These are phyloP conservation scores for Colletotrichum coccodes DNA, from an alignment of 2,329 filamentous ascomycete genomes.

Conservation along the genomic window DNA sequence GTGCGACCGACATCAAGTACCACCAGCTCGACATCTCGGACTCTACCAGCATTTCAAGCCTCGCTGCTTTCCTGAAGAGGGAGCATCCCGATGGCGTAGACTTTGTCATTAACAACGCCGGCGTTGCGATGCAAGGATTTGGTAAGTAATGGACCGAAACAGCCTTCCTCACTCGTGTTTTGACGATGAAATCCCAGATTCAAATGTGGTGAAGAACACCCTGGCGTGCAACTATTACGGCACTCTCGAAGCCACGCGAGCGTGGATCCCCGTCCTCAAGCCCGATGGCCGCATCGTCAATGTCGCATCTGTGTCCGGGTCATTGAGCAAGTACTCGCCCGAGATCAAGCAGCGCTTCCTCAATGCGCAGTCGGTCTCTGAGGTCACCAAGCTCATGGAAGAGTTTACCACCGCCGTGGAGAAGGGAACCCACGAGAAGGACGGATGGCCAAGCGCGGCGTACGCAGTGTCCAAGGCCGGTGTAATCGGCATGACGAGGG, in stretches of 20 bases:
- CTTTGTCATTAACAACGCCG: conserved; percentile 65
- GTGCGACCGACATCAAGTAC: conserved; percentile 57
- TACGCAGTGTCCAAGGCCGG: conserved; percentile 60
- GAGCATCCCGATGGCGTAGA: conserved; percentile 60
- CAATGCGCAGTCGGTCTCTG: conserved; percentile 47
- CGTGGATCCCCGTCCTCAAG: conserved; percentile 57
- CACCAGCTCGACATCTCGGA: conserved; percentile 59
- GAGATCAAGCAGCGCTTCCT: conserved; percentile 54
- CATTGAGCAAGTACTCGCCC: conserved; percentile 57
- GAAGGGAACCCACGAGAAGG: conserved; percentile 54
- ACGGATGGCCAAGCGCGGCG: conserved; percentile 59
- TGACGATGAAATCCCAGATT: not conserved
- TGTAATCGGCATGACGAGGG: conserved; percentile 51
- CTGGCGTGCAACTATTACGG: conserved; percentile 63
- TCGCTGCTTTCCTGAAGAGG: conserved; percentile 52
- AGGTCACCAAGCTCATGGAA: conserved; percentile 59
- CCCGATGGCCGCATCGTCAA: conserved; percentile 58
- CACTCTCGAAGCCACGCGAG: conserved; percentile 55
- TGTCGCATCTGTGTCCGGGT: conserved; percentile 55
- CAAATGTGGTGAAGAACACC: conserved; percentile 57
- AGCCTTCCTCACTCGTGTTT: not conserved
- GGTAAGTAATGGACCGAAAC: conserved; percentile 37
- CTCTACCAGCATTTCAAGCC: conserved; percentile 51
- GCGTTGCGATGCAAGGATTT: conserved; percentile 57
- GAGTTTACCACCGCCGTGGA: conserved; percentile 57